Conservation (phyloP, 441 rosid genomes). For the Brassica balearica region DNA sequence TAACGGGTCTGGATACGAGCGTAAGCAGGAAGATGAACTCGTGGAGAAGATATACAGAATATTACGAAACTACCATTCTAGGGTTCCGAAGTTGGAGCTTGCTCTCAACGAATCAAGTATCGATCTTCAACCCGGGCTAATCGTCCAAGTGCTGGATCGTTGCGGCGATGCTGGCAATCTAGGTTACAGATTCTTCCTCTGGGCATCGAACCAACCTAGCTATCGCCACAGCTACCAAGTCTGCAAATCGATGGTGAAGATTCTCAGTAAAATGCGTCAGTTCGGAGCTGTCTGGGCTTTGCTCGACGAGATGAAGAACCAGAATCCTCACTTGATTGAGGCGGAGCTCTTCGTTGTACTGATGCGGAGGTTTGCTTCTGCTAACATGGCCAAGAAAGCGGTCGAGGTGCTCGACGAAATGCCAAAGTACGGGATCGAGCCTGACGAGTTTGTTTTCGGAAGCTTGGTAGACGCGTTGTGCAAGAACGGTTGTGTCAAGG, state of each 20-base stretch:
- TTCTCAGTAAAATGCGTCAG: conserved; percentile 86
- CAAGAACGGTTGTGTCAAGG: conserved; percentile 81
- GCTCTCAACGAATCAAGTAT: conserved; percentile 79
- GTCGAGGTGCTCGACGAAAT: conserved; percentile 89
- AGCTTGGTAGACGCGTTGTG: conserved; percentile 84
- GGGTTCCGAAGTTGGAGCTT: conserved; percentile 75
- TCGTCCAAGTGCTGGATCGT: conserved; percentile 73
- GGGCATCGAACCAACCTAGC: conserved; percentile 83
- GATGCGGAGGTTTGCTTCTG: conserved; percentile 87
- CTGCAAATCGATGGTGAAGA: conserved; percentile 75
- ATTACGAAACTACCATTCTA: conserved; percentile 71
- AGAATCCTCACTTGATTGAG: conserved; percentile 66
- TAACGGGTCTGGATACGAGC: conserved; percentile 42
- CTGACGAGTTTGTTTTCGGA: conserved; percentile 75
- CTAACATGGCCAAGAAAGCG: conserved; percentile 83
- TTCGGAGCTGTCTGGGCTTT: conserved; percentile 91
- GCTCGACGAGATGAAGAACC: conserved; percentile 79
- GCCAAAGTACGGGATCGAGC: conserved; percentile 86
- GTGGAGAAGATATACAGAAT: conserved; percentile 81
- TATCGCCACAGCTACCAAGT: conserved; percentile 74
- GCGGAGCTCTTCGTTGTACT: conserved; percentile 71
- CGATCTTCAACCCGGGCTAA: conserved; percentile 60
- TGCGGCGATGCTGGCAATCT: conserved; percentile 88
- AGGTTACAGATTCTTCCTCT: conserved; percentile 70
- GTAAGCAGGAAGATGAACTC: conserved; percentile 60